Conservation (phyloP, 768 basidiomycete species). For the Macrolepiota dolichaula region DNA sequence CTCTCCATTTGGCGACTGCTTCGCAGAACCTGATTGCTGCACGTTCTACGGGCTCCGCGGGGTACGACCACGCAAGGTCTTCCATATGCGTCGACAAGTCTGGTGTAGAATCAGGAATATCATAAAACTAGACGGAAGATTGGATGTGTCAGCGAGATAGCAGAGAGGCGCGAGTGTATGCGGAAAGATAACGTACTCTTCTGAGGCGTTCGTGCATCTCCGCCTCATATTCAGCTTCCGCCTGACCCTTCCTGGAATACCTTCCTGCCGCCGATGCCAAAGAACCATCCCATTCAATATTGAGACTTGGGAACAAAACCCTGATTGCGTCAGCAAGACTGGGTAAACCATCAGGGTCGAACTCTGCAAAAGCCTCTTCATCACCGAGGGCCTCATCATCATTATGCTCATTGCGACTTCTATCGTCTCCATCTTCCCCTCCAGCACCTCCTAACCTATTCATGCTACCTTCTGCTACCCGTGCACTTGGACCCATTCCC, state of each 20-base stretch:
- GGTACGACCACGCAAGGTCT: conserved; percentile 73
- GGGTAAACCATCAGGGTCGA: conserved; percentile 78
- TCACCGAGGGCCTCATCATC: conserved; percentile 21
- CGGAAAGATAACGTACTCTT: conserved; percentile 48
- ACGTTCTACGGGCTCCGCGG: conserved; percentile 78
- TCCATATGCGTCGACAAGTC: conserved; percentile 82
- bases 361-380: conserved; percentile 49
- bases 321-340: conserved; percentile 59
- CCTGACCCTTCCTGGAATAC: conserved; percentile 27
- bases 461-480: conserved; percentile 8
- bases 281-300: conserved; percentile 9
- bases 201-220: conserved; percentile 74
- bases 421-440: conserved; percentile 4
- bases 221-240: conserved; percentile 68
- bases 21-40: conserved; percentile 79
- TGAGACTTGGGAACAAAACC: conserved; percentile 64
- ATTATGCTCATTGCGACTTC: neutral
- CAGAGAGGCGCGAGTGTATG: neutral
- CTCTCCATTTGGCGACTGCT: conserved; percentile 78
- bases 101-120: conserved; percentile 65
- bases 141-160: conserved; percentile 1
- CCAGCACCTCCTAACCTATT: neutral
- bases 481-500: conserved; percentile 29
- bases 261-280: conserved; percentile 1
- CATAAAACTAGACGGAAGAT: conserved; percentile 56